phyloP scores from a whole-genome alignment of 208 protist species.

The Crithidia expoeki region DNA sequence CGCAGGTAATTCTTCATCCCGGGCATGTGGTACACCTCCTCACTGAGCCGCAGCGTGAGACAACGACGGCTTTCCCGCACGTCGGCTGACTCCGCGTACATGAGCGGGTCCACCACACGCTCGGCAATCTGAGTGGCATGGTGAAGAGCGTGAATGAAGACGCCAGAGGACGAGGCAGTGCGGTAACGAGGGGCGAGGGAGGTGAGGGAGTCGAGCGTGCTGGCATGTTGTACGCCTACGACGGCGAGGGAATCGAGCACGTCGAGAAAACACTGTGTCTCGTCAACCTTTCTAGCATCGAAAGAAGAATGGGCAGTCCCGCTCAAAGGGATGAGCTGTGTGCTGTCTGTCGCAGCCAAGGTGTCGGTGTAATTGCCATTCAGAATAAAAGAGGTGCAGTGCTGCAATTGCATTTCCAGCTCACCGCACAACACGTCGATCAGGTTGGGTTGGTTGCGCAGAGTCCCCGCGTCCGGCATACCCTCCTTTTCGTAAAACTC shows the following conservation, averaged over 20 bases:
- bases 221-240: constrained; percentile 26
- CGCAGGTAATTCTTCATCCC: constrained; percentile 21
- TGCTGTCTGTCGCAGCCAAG: no score
- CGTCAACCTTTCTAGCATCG: neutral
- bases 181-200: constrained; percentile 16
- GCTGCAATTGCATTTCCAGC: constrained; percentile 55
- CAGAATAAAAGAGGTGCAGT: constrained; percentile 1
- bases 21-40: constrained; percentile 16
- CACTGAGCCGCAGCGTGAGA: constrained; percentile 27
- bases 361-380: neutral
- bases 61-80: constrained; percentile 24
- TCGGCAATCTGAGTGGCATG: constrained; percentile 31
- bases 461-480: constrained; percentile 18
- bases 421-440: constrained; percentile 74
- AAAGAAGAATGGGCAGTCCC: neutral
- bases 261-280: constrained; percentile 21
- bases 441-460: constrained; percentile 78
- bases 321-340: neutral
- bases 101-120: constrained; percentile 33
- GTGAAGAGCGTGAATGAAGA: constrained; percentile 63
- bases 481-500: constrained; percentile 26
- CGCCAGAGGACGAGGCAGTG: neutral
- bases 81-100: constrained; percentile 26
- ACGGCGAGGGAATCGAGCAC: constrained; percentile 34
- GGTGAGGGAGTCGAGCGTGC: constrained; percentile 21